Base-by-base conservation (phyloP, 768 basidiomycete genomes). In the Nevesoporus exiguus region DNA sequence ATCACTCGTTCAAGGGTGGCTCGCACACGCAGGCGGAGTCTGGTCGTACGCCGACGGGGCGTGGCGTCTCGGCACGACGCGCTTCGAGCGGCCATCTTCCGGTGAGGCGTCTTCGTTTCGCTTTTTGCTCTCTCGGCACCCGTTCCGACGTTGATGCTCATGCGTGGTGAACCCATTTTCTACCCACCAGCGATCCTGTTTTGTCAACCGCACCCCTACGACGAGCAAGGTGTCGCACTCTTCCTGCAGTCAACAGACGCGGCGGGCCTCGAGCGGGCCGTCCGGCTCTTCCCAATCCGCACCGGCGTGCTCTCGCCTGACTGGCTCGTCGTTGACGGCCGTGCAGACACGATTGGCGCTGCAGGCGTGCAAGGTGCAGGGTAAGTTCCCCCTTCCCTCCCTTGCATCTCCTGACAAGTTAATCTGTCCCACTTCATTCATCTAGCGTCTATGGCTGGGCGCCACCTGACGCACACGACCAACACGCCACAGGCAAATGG, bases 281-380 rank as follows among this genome's bases (percentile, higher is more conserved):
- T 78, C 2, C 79, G 87, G 42, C 71, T 93, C n/a, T 88, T 95
- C 64, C 93, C 93, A 5, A 80, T 90, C 24, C 82, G 93, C 19
- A 96, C 93, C 2, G 91, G 91, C 4, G 76, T 93, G 3, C 68
- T 82, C 9, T 76, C 80, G 1, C 89, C 91, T 1, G 88, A 91
- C 61, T 95, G 92, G 90, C 61, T 91, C 7, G 76, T 91, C 17
- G 73, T 85, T 4, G 78, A 81, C 10, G 69, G 69, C 14, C 65
- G 69, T 13, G 76, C 82, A 19, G 87, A 87, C 58, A 62, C 54
- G 41, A 67, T 78, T 17, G 90, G 88, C 5, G 84, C 88, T 11
- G 88, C 80, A n/a, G 92, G 87, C 1, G 72, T 92, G 19, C 68
- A 79, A 13, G 91, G 82, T 15, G 86, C 90, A 54, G 93, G 93